Evolutionary conservation across 2,329 filamentous ascomycete species (phyloP).

Genomic region (Epicoccum sorghinum): DNA sequence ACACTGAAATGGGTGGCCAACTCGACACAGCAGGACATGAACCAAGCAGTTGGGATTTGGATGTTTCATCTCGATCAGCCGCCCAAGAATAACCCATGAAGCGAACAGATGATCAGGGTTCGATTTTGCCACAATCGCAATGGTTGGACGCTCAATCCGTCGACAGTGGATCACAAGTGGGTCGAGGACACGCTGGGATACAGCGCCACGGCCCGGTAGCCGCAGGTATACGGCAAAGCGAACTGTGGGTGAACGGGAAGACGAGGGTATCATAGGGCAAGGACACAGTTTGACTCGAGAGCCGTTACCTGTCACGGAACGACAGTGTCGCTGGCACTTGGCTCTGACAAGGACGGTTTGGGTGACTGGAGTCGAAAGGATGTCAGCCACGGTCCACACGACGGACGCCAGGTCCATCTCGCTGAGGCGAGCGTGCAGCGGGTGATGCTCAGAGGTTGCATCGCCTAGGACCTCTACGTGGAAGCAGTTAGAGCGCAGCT

Average conservation of each 20-base stretch:
- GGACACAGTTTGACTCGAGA: constrained; percentile 22
- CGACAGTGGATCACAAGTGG: constrained; percentile 30
- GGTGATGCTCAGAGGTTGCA: constrained; percentile 36
- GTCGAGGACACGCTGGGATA: constrained; percentile 32
- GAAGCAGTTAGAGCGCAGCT: constrained; percentile 22
- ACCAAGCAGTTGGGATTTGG: constrained; percentile 38
- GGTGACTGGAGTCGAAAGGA: constrained; percentile 17
- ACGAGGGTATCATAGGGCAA: constrained; percentile 22
- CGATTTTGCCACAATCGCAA: constrained; percentile 29
- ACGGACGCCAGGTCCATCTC: constrained; percentile 21
- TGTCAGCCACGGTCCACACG: constrained; percentile 20
- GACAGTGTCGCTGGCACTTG: constrained; percentile 24
- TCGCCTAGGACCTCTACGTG: constrained; percentile 25
- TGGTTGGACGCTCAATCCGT: constrained; percentile 37
- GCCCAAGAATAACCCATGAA: constrained; percentile 46
- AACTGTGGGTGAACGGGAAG: constrained; percentile 28
- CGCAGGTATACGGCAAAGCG: constrained; percentile 35
- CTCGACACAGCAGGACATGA: constrained; percentile 46
- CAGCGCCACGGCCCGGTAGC: constrained; percentile 44
- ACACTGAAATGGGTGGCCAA: constrained; percentile 40
- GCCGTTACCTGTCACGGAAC: constrained; percentile 46
- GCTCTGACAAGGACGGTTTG: constrained; percentile 18
- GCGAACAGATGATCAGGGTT: constrained; percentile 47
- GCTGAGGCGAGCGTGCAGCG: constrained; percentile 22
- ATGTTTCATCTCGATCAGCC: constrained; percentile 50